Evolutionary conservation across 768 basidiomycete species (phyloP).

Genomic region (Calocybe gangraenosa): DNA sequence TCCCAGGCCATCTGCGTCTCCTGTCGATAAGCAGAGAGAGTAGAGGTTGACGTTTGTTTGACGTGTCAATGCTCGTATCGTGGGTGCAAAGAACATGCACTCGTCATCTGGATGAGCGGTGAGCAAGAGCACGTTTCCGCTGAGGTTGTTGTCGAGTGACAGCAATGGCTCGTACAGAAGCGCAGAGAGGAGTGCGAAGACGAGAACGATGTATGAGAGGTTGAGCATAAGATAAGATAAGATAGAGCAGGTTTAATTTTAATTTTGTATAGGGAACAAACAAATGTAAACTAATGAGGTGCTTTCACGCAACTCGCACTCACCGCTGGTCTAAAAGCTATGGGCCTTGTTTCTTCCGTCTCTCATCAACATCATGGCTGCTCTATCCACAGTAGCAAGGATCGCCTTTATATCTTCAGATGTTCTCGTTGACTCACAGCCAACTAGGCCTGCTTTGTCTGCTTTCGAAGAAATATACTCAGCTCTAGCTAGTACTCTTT

Average conservation of each 20-base stretch:
- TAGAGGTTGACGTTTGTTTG: conserved; percentile 20
- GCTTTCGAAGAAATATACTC: conserved; percentile 37
- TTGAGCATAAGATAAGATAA: conserved; percentile 9
- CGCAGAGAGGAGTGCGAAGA: conserved; percentile 27
- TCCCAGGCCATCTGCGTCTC: conserved; percentile 80
- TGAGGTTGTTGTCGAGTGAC: conserved; percentile 15
- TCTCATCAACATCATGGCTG: conserved; percentile 16
- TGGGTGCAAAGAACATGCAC: conserved; percentile 91
- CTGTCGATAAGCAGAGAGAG: conserved; percentile 73
- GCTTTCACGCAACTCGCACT: conserved; percentile 28
- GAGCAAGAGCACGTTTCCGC: conserved; percentile 51
- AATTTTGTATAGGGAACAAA: conserved; percentile 26
- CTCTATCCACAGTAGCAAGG: conserved; percentile 49
- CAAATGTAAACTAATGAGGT: conserved; percentile 37
- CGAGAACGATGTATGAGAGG: conserved; percentile 20
- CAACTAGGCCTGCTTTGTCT: conserved; percentile 29
- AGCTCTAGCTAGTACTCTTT: conserved; percentile 28
- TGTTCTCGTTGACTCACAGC: conserved; percentile 54
- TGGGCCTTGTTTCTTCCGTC: not conserved
- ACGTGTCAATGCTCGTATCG: conserved; percentile 50
- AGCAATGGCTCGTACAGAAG: conserved; percentile 27
- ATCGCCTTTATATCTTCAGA: conserved; percentile 73
- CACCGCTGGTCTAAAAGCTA: conserved; percentile 7
- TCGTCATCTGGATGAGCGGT: conserved; percentile 97
- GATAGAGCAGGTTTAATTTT: too few relatives aligned